Base-by-base conservation (phyloP, 2,329 filamentous ascomycete species). In the Aspergillus costaricaensis region DNA sequence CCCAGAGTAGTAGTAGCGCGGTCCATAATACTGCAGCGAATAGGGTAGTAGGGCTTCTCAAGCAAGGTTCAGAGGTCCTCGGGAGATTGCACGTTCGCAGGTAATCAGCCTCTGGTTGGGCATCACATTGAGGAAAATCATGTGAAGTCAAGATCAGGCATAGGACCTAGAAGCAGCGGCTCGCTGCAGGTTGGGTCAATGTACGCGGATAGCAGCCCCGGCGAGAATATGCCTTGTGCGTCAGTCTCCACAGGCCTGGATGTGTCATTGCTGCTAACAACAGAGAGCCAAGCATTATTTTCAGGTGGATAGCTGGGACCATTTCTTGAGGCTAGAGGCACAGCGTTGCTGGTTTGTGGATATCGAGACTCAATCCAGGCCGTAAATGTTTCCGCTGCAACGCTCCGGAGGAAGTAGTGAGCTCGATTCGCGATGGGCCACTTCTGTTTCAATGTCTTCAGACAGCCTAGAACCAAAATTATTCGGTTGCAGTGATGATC, bases 401-500 rank as follows among this genome's bases (percentile, higher is more conserved):
- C 69, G 0, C 62, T 62, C 38, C 72, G 64, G 5, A 76, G 58
- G 47, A 65, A 63, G 7, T 67, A 66, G 27, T 74, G 72, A 1
- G 73, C 67, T 19, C 65, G 57, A 32, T 71, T 66, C 3, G 72
- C 73, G 4, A 75, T 58, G 39, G 62, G 59, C 74, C 74, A 75
- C 6, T 66, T 76, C 7, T 66, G 62, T 17, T 67, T 69, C 15
- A 70, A 67, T 19, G 66, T 68, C 51, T 76, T 76, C 23, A 76
- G 58, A 47, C 72, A 75, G 1, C 74, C 74, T 6, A 76, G 68
- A 6, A 76, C 68, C 3, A 76, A 68, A 9, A 70, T 70, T 3
- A 76, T 72, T n/a, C 74, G 70, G 48, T 76, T 76, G 25, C 69
- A 72, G 50, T 76, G 74, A 32, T 76, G 74, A 27, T 76, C 74